Base-by-base conservation (phyloP, 2,329 filamentous ascomycete species). In the Calonectria multiphialidica region DNA sequence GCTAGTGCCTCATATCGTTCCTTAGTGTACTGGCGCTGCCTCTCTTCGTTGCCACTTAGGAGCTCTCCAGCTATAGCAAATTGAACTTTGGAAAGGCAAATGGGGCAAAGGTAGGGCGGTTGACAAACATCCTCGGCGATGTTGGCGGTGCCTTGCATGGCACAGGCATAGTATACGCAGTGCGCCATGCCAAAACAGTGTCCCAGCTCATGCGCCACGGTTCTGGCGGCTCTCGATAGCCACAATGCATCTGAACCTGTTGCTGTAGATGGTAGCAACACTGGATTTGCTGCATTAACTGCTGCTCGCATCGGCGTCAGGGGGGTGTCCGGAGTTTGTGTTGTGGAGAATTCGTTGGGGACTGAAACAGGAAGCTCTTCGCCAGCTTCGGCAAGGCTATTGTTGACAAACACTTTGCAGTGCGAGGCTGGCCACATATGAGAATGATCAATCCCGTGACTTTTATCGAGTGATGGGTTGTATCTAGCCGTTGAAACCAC, bases 111-210 rank as follows among this genome's bases (percentile, higher is more conserved):
- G 76, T 91, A 93, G 1, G 90, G 90, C 25, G 91, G 90, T 76
- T 93, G 91, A 49, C 90, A 82, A 2, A 87, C 84, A 77, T 93
- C 91, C 79, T 93, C 91, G 0, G 81, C 83, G 35, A 92, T 83
- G 1, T 86, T 85, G 0, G 87, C 87, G 0, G 89, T 91, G 6
- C 88, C 86, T 78, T 93, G 91, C 90, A 93, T 92, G 2, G 87
- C 85, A 74, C 91, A 93, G 0, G 91, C 90, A 74, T 90, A 92
- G 75, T 90, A 93, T 0, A 88, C 83, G 77, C 93, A 94, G 78
- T 94, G 92, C 7, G 81, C 92, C 10, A 94, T 85, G 0, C 89
- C 90, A 50, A 94, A 87, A 77, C 92, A 94, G 79, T 94, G 93
- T 0, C 91, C 90, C 0, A 94, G 81, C 77, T 94, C 92, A 78